Evolutionary conservation across 1,139 yeast genomes (phyloP).

Genomic region (Casaregolazyma suthepensis): DNA sequence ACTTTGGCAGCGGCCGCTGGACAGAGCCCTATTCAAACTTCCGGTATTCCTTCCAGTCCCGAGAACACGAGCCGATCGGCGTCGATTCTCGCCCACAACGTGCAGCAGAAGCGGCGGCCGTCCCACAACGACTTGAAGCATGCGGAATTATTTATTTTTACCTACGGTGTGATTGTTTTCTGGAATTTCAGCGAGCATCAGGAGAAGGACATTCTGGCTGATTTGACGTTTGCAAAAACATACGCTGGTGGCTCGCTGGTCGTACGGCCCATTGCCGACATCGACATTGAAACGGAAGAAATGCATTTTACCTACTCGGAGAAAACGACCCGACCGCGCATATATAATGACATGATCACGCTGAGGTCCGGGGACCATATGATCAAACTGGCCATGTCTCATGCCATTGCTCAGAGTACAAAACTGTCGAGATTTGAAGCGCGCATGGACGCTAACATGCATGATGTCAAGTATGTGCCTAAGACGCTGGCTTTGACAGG

Average conservation of each 20-base stretch:
- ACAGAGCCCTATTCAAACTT: conserved; percentile 1
- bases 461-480: conserved; percentile 81
- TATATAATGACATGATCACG: conserved; percentile 91
- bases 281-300: conserved; percentile 91
- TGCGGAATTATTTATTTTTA: conserved; percentile 86
- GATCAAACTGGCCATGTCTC: conserved; percentile 60
- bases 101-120: conserved; percentile 34
- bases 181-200: conserved; percentile 94
- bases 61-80: neutral
- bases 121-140: conserved; percentile 47
- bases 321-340: conserved; percentile 76
- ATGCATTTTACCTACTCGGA: conserved; percentile 87
- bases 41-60: conserved; percentile 8
- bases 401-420: conserved; percentile 86
- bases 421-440: conserved; percentile 88
- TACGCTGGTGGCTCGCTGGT: conserved; percentile 37
- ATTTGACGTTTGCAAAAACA: conserved; percentile 64
- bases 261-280: conserved; percentile 74
- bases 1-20: conserved; percentile 5
- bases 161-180: conserved; percentile 91
- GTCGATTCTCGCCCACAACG: neutral
- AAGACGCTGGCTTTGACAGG: conserved; percentile 88
- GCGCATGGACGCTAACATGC: conserved; percentile 76
- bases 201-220: conserved; percentile 90
- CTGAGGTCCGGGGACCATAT: conserved; percentile 86